Conservation (phyloP, 2,329 filamentous ascomycete species). For the Diaporthe sp. region DNA sequence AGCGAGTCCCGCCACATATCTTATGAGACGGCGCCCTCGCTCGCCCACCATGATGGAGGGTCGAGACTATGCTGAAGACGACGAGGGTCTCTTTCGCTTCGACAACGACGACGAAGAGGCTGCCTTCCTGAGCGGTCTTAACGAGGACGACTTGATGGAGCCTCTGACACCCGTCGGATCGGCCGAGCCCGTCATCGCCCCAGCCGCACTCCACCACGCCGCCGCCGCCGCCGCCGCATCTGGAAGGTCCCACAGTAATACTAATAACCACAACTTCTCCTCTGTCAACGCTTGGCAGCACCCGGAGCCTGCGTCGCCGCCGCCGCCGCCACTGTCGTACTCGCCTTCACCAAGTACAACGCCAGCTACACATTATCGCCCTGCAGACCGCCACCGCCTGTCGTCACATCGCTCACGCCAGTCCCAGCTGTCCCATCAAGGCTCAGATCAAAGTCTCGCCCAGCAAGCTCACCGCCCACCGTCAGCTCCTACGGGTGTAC, state of each 20-base stretch:
- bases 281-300: conserved; percentile 30
- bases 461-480: conserved; percentile 12
- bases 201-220: conserved; percentile 9
- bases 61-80: conserved; percentile 30
- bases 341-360: conserved; percentile 27
- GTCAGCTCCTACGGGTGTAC: neutral
- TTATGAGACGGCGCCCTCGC: conserved; percentile 19
- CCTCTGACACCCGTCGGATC: conserved; percentile 30
- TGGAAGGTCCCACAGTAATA: conserved; percentile 28
- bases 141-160: conserved; percentile 27
- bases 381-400: conserved; percentile 1
- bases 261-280: conserved; percentile 18
- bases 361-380: conserved; percentile 28
- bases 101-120: conserved; percentile 31
- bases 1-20: neutral
- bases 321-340: conserved; percentile 30
- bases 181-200: conserved; percentile 20
- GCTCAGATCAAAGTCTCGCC: conserved; percentile 15
- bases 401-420: conserved; percentile 10
- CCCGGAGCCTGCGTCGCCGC: conserved; percentile 30
- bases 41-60: conserved; percentile 33
- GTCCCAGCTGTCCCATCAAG: conserved; percentile 20
- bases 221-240: conserved; percentile 11
- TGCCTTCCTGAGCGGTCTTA: conserved; percentile 22
- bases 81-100: conserved; percentile 31